Conservation (phyloP, 2,329 filamentous ascomycete species). For the Aspergillus phoenicis region DNA sequence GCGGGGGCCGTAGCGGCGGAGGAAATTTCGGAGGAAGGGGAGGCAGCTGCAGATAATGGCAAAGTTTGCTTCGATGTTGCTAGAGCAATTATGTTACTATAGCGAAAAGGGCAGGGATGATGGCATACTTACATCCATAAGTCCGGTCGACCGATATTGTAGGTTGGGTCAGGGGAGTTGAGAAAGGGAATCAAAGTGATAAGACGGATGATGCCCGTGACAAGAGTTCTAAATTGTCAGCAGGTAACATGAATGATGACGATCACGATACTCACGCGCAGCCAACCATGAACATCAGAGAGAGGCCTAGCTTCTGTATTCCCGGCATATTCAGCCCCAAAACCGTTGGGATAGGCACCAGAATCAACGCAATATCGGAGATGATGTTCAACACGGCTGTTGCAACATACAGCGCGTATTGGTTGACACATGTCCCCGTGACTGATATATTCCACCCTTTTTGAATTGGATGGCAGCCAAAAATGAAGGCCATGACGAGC, state of each 20-base stretch:
- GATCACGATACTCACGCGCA: conserved; percentile 24
- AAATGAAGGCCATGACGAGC: not conserved
- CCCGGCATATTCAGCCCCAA: conserved; percentile 22
- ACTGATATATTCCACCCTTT: not conserved
- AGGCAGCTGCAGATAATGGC: conserved; percentile 30
- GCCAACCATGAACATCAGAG: conserved; percentile 26
- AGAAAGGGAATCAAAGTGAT: conserved; percentile 20
- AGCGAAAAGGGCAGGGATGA: too few relatives aligned
- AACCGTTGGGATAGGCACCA: conserved; percentile 25
- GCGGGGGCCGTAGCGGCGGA: conserved; percentile 25
- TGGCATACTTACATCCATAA: conserved; percentile 21
- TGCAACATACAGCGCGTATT: conserved; percentile 17
- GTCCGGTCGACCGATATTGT: conserved; percentile 16
- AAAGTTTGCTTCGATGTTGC: conserved; percentile 30
- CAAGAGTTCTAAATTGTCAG: conserved; percentile 18
- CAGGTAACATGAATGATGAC: not conserved
- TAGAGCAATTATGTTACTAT: conserved; percentile 4
- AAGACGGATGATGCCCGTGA: conserved; percentile 26
- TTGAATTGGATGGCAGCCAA: not conserved
- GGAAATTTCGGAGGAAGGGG: conserved; percentile 28
- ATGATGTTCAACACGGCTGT: conserved; percentile 26
- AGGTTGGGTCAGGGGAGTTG: conserved; percentile 15
- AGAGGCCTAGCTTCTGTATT: conserved; percentile 25
- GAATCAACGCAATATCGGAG: conserved; percentile 24
- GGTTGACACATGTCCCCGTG: not conserved